Evolutionary conservation across 2,329 filamentous ascomycete genomes (phyloP), one percentile per base, ranked within the genome.

Genomic region (Colletotrichum simmondsii): DNA sequence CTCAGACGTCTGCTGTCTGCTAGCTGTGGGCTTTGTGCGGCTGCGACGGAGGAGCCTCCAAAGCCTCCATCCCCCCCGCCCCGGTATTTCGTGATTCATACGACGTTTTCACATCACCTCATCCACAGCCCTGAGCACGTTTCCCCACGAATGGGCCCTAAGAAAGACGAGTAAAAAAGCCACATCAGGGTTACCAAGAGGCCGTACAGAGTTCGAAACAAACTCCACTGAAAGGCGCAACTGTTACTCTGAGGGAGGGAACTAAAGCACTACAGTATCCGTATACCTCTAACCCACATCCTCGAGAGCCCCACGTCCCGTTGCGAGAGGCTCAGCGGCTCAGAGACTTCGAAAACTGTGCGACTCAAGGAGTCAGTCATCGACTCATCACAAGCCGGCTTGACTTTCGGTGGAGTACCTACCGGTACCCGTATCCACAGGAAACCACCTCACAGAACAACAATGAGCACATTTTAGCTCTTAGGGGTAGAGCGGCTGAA

Each of bases 51-150:
- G 32, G 30, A 52, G 22, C 42, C 19, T 49, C 42, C 42, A 19
- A 46, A 46, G 42, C 42, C 42, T 46, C 42, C 42, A n/a, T 4
- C 42, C 42, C 19, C 42, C 42, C 19, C 37, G 69, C 52, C 59
- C 62, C 62, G 42, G 37, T 66, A 22, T 60, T 66, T 37, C 28
- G 63, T 74, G 53, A 57, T 68, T 49, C 32, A 58, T 49, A 60
- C 30, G 35, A 32, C 66, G 14, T 22, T 53, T 8, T 46, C 37
- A 26, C 64, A 68, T 74, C 73, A 70, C 71, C 62, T 70, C 71
- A 74, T 73, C 71, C 73, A 74, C 71, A 66, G 46, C 53, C 62
- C 24, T 58, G 71, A 71, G 70, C 71, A 73, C 73, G 73, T 74
- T 74, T 73, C 58, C 64, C 61, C 61, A 64, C 58, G 63, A 59